Conservation (phyloP, 768 basidiomycete species). For the Leccinum disarticulatum region DNA sequence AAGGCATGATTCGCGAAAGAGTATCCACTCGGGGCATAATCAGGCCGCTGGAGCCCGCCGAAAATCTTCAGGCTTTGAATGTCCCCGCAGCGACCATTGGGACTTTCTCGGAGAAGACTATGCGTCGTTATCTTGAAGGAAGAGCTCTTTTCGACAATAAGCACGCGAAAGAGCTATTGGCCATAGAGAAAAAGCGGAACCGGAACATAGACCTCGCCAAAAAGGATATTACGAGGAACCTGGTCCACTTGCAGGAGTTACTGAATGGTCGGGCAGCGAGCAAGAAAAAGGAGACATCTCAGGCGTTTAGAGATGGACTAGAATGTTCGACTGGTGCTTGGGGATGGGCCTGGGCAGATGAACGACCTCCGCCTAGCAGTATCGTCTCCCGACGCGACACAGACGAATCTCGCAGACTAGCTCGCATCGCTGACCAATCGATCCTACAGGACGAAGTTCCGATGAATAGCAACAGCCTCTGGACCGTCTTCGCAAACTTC, state of each 20-base stretch:
- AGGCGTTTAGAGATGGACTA: slow-evolving; percentile 27
- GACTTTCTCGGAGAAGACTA: slow-evolving; percentile 66
- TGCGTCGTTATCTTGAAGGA: slow-evolving; percentile 75
- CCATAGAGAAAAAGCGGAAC: slow-evolving; percentile 65
- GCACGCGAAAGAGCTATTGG: slow-evolving; percentile 54
- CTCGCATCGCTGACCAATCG: slow-evolving; percentile 69
- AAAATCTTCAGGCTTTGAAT: slow-evolving; percentile 62
- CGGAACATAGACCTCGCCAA: slow-evolving; percentile 64
- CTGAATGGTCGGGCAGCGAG: slow-evolving; percentile 19
- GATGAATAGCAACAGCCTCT: slow-evolving; percentile 69
- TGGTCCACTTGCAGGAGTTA: slow-evolving; percentile 42
- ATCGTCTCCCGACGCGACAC: slow-evolving; percentile 91
- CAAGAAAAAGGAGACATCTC: slow-evolving; percentile 23
- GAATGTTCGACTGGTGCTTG: slow-evolving; percentile 55
- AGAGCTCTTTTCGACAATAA: slow-evolving; percentile 62
- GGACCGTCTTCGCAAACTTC: slow-evolving; percentile 65
- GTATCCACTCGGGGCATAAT: slow-evolving; percentile 80
- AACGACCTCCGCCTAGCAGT: slow-evolving; percentile 88
- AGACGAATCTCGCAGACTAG: slow-evolving; percentile 69
- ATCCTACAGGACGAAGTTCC: slow-evolving; percentile 55
- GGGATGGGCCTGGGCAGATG: slow-evolving; percentile 86
- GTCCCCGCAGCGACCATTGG: slow-evolving; percentile 71
- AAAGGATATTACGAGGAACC: slow-evolving; percentile 57
- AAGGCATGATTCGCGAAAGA: slow-evolving; percentile 87
- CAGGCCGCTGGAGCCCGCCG: slow-evolving; percentile 74